Base-by-base conservation (phyloP, 2,329 filamentous ascomycete species). In the Penicillium sp. region DNA sequence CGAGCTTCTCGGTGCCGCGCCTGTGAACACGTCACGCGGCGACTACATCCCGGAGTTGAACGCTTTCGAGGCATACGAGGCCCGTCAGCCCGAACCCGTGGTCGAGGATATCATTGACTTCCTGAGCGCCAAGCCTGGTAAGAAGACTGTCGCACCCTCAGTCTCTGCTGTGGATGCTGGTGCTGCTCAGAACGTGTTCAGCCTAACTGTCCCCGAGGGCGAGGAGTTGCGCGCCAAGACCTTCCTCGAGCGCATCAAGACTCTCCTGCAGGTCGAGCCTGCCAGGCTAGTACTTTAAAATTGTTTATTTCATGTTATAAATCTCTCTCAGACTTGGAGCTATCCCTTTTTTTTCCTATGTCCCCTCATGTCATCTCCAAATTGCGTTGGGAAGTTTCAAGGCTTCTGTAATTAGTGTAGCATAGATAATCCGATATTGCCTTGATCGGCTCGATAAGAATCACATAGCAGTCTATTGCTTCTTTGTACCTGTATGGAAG, bases 171-270 rank as follows among this genome's bases (percentile, higher is more conserved):
- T 63, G 3, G 58, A 69, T 40, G 80, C 82, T 5, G 69, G 85
- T 13, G 82, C 65, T 3, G 85, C 87, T 14, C 79, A 85, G 55
- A 96, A 96, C 73, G 80, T 93, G 0, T 96, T 98, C 73, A 94
- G 87, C 69, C 79, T 99, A 53, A 88, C 82, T 31, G 93, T 96
- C 19, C 87, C 89, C 40, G 87, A 85, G 77, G 86, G 85, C 9
- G 95, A 99, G 75, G 90, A 93, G 83, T 86, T 88, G 79, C 84
- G 92, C 69, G 95, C 91, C 14, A 83, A 85, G 70, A 82, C 88
- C 11, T 99, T 97, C 79, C 77, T 99, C 64, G 89, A 94, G 78
- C 86, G 91, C 68, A 85, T 97, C 71, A 97, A 96, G 86, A 79
- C 83, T 47, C 87, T 94, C 27, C 77, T 99, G 66, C 91, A 96